phyloP scores from a whole-genome alignment of 2,329 filamentous ascomycete species.

The Fusarium odoratissimum region DNA sequence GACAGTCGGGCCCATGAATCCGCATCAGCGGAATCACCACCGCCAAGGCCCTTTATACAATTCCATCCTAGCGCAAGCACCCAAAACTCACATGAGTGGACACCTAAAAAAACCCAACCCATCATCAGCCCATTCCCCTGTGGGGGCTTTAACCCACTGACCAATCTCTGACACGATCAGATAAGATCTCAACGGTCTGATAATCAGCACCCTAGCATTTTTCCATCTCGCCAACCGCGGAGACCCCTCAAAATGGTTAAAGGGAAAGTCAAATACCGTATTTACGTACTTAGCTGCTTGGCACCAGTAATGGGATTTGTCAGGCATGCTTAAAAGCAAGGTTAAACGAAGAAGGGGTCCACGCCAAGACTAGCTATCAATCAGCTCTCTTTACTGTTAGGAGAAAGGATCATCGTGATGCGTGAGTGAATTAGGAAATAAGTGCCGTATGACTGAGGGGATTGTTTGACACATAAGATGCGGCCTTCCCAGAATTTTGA shows the following conservation, averaged over 20 bases:
- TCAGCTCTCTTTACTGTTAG: conserved; percentile 17
- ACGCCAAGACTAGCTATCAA: conserved; percentile 33
- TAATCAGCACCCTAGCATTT: neutral
- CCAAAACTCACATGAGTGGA: neutral
- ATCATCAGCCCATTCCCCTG: neutral
- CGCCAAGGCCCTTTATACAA: neutral
- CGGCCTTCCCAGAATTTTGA: neutral
- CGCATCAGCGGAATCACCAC: neutral
- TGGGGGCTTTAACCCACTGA: neutral
- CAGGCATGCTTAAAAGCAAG: conserved; percentile 7
- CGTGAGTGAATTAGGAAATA: conserved; percentile 20
- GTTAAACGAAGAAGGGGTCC: neutral
- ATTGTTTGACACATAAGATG: neutral
- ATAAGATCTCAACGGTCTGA: conserved; percentile 26
- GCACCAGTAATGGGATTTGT: neutral
- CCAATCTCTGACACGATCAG: conserved; percentile 8
- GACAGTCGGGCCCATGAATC: neutral
- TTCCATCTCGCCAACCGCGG: conserved; percentile 6
- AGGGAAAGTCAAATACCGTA: no score
- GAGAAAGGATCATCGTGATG: conserved; percentile 25
- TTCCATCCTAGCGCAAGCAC: neutral
- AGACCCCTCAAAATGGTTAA: neutral
- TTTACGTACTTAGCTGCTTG: conserved; percentile 20
- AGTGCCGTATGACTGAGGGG: neutral
- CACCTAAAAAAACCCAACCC: neutral